Evolutionary conservation across 768 basidiomycete species (phyloP).

Genomic region (Termitomyces sp.): DNA sequence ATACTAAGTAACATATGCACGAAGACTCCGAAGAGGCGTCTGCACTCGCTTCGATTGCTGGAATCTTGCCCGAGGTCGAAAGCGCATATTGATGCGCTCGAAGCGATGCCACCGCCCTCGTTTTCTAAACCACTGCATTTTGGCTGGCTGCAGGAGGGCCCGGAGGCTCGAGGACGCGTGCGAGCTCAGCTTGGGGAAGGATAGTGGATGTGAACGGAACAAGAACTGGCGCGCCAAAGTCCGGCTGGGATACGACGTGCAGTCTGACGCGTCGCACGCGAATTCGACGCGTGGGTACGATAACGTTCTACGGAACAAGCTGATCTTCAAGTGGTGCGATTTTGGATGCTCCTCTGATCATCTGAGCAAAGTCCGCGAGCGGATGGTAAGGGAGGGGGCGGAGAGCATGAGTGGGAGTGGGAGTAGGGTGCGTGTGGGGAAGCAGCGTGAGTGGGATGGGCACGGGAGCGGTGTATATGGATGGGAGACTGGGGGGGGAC

Average conservation of each 20-base stretch:
- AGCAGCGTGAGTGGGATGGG: constrained; percentile 76
- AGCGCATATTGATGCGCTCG: constrained; percentile 57
- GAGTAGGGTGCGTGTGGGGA: constrained; percentile 44
- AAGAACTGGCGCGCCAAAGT: constrained; percentile 58
- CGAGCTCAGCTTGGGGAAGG: constrained; percentile 47
- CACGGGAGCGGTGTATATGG: constrained; percentile 68
- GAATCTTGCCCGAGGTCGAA: constrained; percentile 59
- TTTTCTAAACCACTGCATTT: constrained; percentile 69
- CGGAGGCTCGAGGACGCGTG: constrained; percentile 66
- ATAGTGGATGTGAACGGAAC: constrained; percentile 39
- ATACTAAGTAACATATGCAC: too few species aligned
- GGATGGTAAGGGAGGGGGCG: constrained; percentile 59
- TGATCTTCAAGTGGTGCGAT: constrained; percentile 76
- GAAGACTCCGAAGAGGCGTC: constrained; percentile 59
- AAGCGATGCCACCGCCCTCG: constrained; percentile 49
- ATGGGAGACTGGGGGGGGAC: constrained; percentile 74
- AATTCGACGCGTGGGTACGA: constrained; percentile 74
- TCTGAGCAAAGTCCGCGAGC: constrained; percentile 72
- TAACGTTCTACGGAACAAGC: constrained; percentile 62
- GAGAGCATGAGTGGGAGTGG: constrained; percentile 17
- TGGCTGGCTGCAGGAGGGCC: constrained; percentile 52
- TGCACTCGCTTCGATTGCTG: constrained; percentile 64
- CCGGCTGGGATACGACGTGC: constrained; percentile 59
- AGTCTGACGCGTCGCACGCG: constrained; percentile 70
- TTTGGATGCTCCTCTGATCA: constrained; percentile 81